phyloP scores from a whole-genome alignment of 2,329 filamentous ascomycete species.

The Aspergillus aculeatinus region DNA sequence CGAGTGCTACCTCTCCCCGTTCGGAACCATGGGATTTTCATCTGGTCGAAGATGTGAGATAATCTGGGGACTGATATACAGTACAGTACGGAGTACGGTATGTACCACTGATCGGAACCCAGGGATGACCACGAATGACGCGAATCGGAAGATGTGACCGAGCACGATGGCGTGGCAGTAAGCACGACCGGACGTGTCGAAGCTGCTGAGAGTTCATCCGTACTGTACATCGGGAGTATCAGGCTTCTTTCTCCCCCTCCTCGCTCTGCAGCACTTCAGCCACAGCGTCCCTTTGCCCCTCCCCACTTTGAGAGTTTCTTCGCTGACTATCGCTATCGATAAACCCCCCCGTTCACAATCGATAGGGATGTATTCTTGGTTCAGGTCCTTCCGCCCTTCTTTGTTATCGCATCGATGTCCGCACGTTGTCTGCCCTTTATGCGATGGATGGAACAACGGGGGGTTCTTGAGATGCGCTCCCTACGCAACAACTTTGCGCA shows the following conservation, averaged over 20 bases:
- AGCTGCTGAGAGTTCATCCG: neutral
- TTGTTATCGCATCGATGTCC: neutral
- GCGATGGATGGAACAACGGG: neutral
- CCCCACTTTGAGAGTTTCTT: neutral
- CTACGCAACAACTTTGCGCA: neutral
- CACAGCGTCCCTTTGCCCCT: neutral
- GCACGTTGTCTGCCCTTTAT: neutral
- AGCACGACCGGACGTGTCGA: neutral
- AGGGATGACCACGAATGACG: neutral
- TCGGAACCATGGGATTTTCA: neutral
- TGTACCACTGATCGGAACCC: neutral
- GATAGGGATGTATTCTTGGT: neutral
- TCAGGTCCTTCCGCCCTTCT: neutral
- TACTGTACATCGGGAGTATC: neutral
- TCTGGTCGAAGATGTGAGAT: neutral
- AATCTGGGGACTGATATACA: neutral
- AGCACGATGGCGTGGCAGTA: neutral
- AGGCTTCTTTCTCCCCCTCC: neutral
- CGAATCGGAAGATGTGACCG: neutral
- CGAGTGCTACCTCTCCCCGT: neutral
- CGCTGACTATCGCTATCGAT: neutral
- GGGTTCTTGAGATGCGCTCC: neutral
- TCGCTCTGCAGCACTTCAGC: neutral
- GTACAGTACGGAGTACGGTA: neutral
- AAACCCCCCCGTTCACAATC: neutral